Evolutionary conservation across 108 stramenopile genomes (phyloP), one percentile per base, ranked within the genome.

Genomic region (Fistulifera solaris): DNA sequence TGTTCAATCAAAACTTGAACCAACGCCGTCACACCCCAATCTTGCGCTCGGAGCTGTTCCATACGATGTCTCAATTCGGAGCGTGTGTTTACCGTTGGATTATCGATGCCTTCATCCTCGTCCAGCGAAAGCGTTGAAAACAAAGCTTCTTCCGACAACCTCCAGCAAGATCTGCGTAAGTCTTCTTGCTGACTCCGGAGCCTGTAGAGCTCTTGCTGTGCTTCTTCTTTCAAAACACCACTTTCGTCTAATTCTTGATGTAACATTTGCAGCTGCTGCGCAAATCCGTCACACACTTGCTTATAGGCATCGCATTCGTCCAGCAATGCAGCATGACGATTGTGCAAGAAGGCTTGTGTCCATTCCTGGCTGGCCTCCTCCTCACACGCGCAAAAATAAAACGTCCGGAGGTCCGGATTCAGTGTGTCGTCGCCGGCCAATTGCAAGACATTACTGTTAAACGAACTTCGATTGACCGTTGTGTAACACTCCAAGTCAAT

Each of bases 401-500:
- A 95, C 12, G 72, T 63, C n/a, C 94, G 69, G 11, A 90, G 49
- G 59, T 89, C 85, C 1, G 87, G 81, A 72, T 88, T 87, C 60
- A 78, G 71, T 16, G 70, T 62, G 10, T 79, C 63, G 59, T 94
- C 87, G n/a, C 86, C 86, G 2, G 84, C 79, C 46, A 87, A 58
- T 58, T 89, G 85, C 69, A 93, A 67, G 0, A 87, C 66, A n/a
- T 72, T 68, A 5, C 76, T 62, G 48, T 93, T 82, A 26, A 72
- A 58, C 11, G 67, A 63, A 28, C 75, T 77, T 1, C 88, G 70
- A 59, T 89, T 80, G 15, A 96, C 78, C 1, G 76, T 72, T 1
- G 86, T 85, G 73, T 95, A 97, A 55, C 88, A 90, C 56, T 97
- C 96, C 54, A 97, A 63, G 73, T 97, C 96, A 63, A 97, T 95